Evolutionary conservation across 805 yeast species (phyloP).

Genomic region (Candida ulmi): DNA sequence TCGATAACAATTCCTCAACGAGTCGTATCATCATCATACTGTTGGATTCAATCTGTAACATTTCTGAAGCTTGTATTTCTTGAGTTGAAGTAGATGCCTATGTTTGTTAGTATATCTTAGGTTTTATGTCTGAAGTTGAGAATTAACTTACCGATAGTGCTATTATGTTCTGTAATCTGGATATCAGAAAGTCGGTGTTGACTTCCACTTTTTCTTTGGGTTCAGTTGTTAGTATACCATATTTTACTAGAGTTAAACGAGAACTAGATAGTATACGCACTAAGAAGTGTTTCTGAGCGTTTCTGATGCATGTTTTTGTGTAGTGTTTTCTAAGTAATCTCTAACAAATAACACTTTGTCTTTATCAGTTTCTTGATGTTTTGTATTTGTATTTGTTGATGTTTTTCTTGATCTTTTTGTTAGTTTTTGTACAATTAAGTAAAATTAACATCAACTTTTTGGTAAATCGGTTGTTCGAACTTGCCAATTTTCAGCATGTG

Average conservation of each 20-base stretch:
- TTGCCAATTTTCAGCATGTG: neutral
- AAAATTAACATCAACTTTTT: too few relatives aligned
- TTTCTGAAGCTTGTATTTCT: slow-evolving; percentile 40
- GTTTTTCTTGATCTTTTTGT: neutral
- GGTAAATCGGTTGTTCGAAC: too few relatives aligned
- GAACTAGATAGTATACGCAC: too few relatives aligned
- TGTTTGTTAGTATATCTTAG: too few relatives aligned
- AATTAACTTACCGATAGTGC: slow-evolving; percentile 37
- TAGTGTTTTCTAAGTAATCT: neutral
- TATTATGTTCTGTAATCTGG: slow-evolving; percentile 46
- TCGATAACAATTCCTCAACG: slow-evolving; percentile 45
- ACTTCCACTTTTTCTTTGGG: slow-evolving; percentile 41
- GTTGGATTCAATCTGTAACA: slow-evolving; percentile 50
- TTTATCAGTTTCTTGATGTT: neutral
- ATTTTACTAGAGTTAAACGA: too few relatives aligned
- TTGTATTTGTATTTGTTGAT: neutral
- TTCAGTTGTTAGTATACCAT: neutral
- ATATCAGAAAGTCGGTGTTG: slow-evolving; percentile 44
- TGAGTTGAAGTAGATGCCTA: slow-evolving; percentile 25
- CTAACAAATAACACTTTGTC: neutral
- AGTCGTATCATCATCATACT: slow-evolving; percentile 43
- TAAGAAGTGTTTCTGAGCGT: slow-evolving; percentile 33
- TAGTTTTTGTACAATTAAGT: too few relatives aligned
- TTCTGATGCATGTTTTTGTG: slow-evolving; percentile 32
- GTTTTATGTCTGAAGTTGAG: too few relatives aligned